Conservation (phyloP, 257 asterid species). For the Nicotiana paniculata region DNA sequence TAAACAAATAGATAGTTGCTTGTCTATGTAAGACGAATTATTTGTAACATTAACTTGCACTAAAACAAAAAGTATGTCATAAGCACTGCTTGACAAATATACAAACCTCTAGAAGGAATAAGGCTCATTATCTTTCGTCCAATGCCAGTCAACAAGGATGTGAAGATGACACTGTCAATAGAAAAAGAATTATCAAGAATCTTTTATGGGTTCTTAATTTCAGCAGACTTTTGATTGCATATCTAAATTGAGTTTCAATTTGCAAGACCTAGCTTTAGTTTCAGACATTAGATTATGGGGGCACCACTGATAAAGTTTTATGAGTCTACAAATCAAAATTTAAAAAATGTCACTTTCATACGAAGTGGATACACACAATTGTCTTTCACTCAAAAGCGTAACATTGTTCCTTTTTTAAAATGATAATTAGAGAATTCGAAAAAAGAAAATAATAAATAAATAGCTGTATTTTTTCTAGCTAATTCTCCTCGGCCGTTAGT, state of each 20-base stretch:
- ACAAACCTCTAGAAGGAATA: background rate
- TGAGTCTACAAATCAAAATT: background rate
- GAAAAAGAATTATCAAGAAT: background rate
- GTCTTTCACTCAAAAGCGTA: background rate
- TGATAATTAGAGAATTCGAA: background rate
- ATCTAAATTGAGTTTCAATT: background rate
- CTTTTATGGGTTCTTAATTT: background rate
- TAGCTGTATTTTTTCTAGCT: no score
- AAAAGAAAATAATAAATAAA: no score
- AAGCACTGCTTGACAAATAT: background rate
- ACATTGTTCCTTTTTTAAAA: background rate
- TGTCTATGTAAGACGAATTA: background rate
- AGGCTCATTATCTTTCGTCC: background rate
- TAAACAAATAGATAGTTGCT: background rate
- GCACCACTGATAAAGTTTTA: background rate
- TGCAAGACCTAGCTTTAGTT: background rate
- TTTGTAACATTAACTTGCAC: background rate
- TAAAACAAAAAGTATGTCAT: background rate
- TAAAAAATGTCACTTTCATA: background rate
- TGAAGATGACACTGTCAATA: background rate
- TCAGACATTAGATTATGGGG: background rate
- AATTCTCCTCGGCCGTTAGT: no score
- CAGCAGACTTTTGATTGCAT: background rate
- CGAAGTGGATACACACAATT: background rate
- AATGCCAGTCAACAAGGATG: background rate